Evolutionary conservation across 345 rosid genomes (phyloP).

Genomic region (Gynandropsis gynandra): DNA sequence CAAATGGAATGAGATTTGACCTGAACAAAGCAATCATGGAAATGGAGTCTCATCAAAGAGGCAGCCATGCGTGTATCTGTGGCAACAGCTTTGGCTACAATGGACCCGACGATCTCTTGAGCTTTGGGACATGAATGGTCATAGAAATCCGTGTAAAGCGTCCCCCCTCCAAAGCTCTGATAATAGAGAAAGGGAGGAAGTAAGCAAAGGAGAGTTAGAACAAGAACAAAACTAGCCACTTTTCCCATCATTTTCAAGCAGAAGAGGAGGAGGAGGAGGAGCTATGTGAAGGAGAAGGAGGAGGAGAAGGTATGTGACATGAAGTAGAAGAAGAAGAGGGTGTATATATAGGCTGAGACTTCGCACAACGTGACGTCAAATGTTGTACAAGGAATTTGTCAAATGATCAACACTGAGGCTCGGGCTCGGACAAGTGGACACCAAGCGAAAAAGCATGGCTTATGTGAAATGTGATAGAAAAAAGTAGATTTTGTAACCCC

Average conservation of each 20-base stretch:
- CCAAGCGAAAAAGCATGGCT: no score
- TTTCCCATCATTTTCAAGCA: constrained; percentile 28
- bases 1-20: constrained; percentile 25
- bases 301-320: constrained; percentile 10
- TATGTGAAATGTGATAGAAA: no score
- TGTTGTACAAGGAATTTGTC: no score
- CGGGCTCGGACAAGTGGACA: no score
- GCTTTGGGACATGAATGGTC: constrained; percentile 62
- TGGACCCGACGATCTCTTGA: constrained; percentile 43
- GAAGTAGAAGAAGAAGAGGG: no score
- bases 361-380: no score
- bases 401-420: no score
- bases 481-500: no score
- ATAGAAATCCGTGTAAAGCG: constrained; percentile 53
- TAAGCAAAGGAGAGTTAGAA: constrained; percentile 36
- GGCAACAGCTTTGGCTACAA: constrained; percentile 50
- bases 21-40: constrained; percentile 84
- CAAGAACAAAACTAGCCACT: constrained; percentile 25
- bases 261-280: constrained; percentile 3
- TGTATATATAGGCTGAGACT: no score
- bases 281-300: constrained; percentile 15
- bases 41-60: constrained; percentile 66
- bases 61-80: constrained; percentile 74
- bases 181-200: constrained; percentile 37
- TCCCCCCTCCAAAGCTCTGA: constrained; percentile 25